Percentiles rank a stretch among this genome's conserved stretches.
Conservation (phyloP, 2,329 filamentous ascomycete species). For the Penicillium oxalicum region DNA sequence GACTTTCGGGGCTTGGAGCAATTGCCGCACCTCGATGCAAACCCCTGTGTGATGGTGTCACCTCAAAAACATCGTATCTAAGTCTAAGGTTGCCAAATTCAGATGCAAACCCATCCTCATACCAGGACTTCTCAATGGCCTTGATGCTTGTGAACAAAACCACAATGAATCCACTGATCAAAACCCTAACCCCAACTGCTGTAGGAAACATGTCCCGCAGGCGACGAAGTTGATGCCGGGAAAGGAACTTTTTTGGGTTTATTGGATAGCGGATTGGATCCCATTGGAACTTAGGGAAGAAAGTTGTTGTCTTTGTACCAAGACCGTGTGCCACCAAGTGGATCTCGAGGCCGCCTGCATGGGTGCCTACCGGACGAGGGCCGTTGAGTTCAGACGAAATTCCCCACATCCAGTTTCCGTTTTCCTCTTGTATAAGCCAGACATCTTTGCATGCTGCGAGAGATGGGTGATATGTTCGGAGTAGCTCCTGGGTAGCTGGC, state of each 20-base stretch:
- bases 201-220: conserved; percentile 13
- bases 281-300: conserved; percentile 5
- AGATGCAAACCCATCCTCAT: conserved; percentile 10
- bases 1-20: neutral
- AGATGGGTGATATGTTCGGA: conserved; percentile 11
- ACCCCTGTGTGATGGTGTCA: conserved; percentile 6
- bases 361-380: conserved; percentile 10
- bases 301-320: conserved; percentile 6
- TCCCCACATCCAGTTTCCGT: conserved; percentile 10
- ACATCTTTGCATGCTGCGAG: conserved; percentile 11
- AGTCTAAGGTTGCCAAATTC: conserved; percentile 13
- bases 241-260: conserved; percentile 13
- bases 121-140: conserved; percentile 13
- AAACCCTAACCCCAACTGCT: conserved; percentile 11
- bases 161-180: conserved; percentile 14
- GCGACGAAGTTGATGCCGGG: conserved; percentile 4
- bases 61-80: conserved; percentile 11
- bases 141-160: conserved; percentile 10
- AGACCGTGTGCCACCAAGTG: conserved; percentile 11
- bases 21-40: conserved; percentile 8
- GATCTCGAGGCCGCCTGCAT: conserved; percentile 14
- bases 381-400: conserved; percentile 6
- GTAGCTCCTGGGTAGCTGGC: conserved; percentile 3
- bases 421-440: conserved; percentile 6
- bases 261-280: conserved; percentile 8